Base-by-base conservation (phyloP, 2,329 filamentous ascomycete species). In the Knoxdaviesia proteae region DNA sequence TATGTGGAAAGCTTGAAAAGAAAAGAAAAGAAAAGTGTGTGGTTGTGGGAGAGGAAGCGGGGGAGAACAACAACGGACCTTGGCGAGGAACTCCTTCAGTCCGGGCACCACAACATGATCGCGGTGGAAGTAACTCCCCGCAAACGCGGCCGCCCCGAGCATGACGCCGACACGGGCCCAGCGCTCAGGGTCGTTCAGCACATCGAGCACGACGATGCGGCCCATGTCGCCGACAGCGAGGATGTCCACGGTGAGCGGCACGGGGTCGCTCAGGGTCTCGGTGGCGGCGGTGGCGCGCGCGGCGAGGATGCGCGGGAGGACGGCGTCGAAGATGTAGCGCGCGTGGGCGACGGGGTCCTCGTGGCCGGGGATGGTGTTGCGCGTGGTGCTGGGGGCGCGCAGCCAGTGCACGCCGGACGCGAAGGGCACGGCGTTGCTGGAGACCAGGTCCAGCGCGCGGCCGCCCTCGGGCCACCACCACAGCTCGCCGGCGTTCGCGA, bases 401-500 rank as follows among this genome's bases (percentile, higher is more conserved):
- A 20, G 20, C 68, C 65, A 4, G 60, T 54, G 47, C 82, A 73
- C 7, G 77, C 74, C 3, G 75, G 67, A 40, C 73, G 66, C 63
- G 50, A 77, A 68, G 1, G 77, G 76, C 38, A 79, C 59, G 2
- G 64, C 65, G 6, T 63, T 54, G 64, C 78, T 80, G 3, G 66
- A 68, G 0, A 54, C 53, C 1, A 67, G 55, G 1, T 72, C 80
- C 47, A 93, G 63, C 0, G 74, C 65, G 40, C 69, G 67, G 42
- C 67, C 59, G 1, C 67, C 67, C 42, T 71, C 67, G 36, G 80
- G 73, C 56, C 80, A 83, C 77, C 84, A 94, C 51, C 77, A 64
- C 11, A 82, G 62, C 58, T 92, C 77, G 5, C 83, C 84, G 4
- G 74, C 65, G 54, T 94, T 94, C 39, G 84, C 72, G 31, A 94